Evolutionary conservation across 2,329 filamentous ascomycete species (phyloP), one percentile per base, ranked within the genome.

Genomic region (Aspergillus brunneoviolaceus): DNA sequence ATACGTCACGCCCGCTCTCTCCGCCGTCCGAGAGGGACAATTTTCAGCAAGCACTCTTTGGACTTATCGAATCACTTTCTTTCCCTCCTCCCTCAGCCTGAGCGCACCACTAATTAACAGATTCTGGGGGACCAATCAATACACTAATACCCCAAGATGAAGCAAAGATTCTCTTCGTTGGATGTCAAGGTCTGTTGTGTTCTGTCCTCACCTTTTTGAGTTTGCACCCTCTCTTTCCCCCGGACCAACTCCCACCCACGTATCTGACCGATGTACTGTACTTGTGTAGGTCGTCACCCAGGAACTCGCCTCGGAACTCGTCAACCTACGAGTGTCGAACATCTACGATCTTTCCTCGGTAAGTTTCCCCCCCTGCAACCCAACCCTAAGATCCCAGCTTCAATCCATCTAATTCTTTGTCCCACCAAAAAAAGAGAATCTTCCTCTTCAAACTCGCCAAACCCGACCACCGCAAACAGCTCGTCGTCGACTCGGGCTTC

Each of bases 401-500:
- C 48, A 11, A 14, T 31, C 35, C 27, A 49, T 47, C 21, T 54
- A 11, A 16, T 23, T 23, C 23, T 23, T 4, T 23, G 23, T 19
- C 19, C 19, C 19, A 19, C 19, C 19, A 19, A 19, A 23, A 23
- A 48, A 10, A 84, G 80, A 92, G 94, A 73, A 97, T 98, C 72
- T 91, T 98, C 72, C 87, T 98, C 27, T 85, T 99, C 76, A 98
- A 97, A 74, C 95, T 99, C 73, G 88, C 92, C 58, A 96, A 95
- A 75, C 92, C 94, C 49, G 89, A 94, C 71, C 85, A 89, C 67
- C 92, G 93, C 76, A 89, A 95, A 73, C 94, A 98, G 75, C 83
- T 99, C 29, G 82, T 99, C 55, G 87, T 99, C 69, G 95, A 99
- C 75, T 95, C 91, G 1, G 95, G 95, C 31, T 99, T 99, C 77